Evolutionary conservation across 2,329 filamentous ascomycete species (phyloP), one percentile per base, ranked within the genome.

Genomic region (Ceratocystis lukuohia): DNA sequence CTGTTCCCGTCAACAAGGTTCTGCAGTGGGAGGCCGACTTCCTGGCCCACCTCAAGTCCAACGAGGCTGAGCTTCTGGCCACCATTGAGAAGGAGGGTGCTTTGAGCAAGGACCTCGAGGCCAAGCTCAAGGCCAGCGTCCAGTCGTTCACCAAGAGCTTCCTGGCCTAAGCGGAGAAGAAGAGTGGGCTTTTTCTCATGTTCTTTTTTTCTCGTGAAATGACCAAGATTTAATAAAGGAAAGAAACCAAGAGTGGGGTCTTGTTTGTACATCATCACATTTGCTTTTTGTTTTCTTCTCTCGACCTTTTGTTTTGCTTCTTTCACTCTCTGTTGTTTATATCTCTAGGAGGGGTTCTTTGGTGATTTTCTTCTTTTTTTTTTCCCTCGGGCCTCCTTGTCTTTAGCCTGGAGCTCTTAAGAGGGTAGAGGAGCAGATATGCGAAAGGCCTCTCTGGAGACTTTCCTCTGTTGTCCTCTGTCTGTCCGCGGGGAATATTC

Each of bases 1-100:
- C 71, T 73, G 84, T 99, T 71, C 94, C 94, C 70, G 94, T 97
- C 76, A 77, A 71, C 85, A 96, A 93, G 88, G 88, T 99, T 73
- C 86, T 94, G 71, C 78, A 85, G 78, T 99, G 93, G 91, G 94
- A 99, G 85, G 73, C 87, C 74, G 93, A 97, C 81, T 95, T 96
- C 88, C 83, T 96, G 70, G 81, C 88, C 72, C 89, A 96, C 84
- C 83, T 99, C 76, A 91, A 87, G 84, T 88, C 84, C 78, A 96
- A 93, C 83, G 89, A 96, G 85, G 75, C 84, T 62, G 91, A 92
- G 70, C 80, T 97, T 71, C 80, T 96, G 70, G 82, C 86, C 74
- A 88, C 85, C 74, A 96, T 99, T 72, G 91, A 96, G 75, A 94
- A 93, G 85, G 91, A 97, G 85, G 93, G 93, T 78, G 84, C 90